A percentile compares a stretch with the other conserved stretches of the same genome.
phyloP scores from a whole-genome alignment of 306 rosid genomes.

The barrel medic (Medicago truncatula) region DNA sequence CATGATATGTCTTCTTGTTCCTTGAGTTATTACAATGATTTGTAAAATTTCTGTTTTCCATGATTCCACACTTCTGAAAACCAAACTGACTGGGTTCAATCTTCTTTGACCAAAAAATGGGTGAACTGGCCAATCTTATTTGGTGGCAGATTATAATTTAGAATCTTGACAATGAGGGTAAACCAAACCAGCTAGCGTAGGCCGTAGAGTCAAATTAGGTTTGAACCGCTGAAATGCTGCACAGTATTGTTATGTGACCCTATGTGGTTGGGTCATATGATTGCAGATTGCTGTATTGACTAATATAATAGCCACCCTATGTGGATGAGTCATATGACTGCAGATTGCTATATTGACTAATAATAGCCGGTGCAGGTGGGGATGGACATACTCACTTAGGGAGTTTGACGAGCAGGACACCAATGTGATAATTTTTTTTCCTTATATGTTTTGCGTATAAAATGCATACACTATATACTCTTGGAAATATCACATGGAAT shows the following conservation, averaged over 20 bases:
- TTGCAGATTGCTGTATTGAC: constrained; percentile 5
- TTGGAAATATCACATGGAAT: not conserved
- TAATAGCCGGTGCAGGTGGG: constrained; percentile 2
- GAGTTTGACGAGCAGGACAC: not conserved
- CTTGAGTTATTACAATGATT: constrained; percentile 13
- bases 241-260: not conserved
- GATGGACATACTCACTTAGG: not conserved
- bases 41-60: not conserved
- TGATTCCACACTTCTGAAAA: constrained; percentile 2
- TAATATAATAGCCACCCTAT: not conserved
- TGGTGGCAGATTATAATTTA: not conserved
- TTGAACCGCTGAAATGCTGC: constrained; percentile 7
- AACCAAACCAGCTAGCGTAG: not conserved
- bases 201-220: constrained; percentile 20
- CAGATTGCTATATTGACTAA: constrained; percentile 4
- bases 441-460: not conserved
- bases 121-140: constrained; percentile 9
- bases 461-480: not conserved
- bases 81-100: not conserved
- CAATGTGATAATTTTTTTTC: not conserved
- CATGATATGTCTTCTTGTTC: not conserved
- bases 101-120: not conserved
- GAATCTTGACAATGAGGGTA: constrained; percentile 8
- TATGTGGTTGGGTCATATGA: not conserved
- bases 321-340: not conserved